Base-by-base conservation (phyloP, 441 rosid genomes). In the Metrosideros polymorpha region DNA sequence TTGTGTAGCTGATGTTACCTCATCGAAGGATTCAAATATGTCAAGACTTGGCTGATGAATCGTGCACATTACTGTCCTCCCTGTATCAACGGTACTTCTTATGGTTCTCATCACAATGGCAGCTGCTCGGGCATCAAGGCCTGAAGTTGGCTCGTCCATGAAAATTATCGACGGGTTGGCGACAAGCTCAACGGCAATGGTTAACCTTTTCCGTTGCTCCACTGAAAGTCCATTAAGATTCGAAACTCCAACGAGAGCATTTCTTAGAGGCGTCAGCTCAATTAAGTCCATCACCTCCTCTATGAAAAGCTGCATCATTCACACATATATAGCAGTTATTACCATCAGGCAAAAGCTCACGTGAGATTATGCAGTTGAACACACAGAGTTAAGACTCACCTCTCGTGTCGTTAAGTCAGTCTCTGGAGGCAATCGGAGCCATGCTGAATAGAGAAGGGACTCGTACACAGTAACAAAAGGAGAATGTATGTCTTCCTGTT, bases 31-130 rank as follows among this genome's bases (percentile, higher is more conserved):
- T 59, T 57, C 87, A 42, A 86, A 82, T 42, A 86, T 86, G 29
- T 86, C 56, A 24, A 86, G 71, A 59, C 87, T 86, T 19, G 87
- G 87, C 35, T 86, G 84, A 82, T 86, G 87, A 52, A 86, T 86
- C 12, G 84, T 86, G 84, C 87, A 86, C 2, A 82, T 77, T 13
- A 86, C 76, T 49, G 84, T 82, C 55, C 87, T 86, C 14, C 87
- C 87, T 2, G 79, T 82, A 61, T 86, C 84, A 5, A 47, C 87
- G 1, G 55, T 82, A 15, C 76, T 86, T 49, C 87, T 82, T 30
- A 86, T n/a, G 13, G 87, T 86, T 82, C 87, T 45, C 87, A 82
- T 86, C 75, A 86, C 82, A 82, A 86, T 50, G 9, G 85, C 85
- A 7, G 87, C 87, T 18, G 87, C 87, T 79, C 85, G 54, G 54